A percentile compares a stretch with the other conserved stretches of the same genome.
Evolutionary conservation across 2,329 filamentous ascomycete species (phyloP).

Genomic region (Claviceps sp.): DNA sequence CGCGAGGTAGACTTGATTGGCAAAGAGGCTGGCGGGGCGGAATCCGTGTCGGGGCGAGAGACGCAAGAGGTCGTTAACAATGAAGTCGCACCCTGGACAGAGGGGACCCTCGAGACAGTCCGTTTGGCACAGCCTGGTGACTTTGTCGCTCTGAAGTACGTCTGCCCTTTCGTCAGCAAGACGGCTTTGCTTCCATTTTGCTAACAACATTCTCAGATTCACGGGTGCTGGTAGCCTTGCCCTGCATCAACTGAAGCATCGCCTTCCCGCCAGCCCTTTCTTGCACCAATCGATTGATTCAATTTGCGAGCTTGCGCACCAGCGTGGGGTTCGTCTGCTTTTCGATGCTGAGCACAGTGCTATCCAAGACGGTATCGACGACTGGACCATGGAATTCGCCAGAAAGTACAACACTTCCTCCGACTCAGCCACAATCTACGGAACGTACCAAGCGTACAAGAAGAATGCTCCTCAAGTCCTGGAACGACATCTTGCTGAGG

Average conservation of each 20-base stretch:
- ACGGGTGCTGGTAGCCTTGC: conserved; percentile 69
- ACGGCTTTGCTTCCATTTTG: not conserved
- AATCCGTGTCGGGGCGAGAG: conserved; percentile 30
- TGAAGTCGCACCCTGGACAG: conserved; percentile 58
- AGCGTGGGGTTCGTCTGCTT: conserved; percentile 58
- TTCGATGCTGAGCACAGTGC: conserved; percentile 78
- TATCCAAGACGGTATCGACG: conserved; percentile 67
- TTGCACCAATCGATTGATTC: conserved; percentile 58
- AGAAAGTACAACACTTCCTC: conserved; percentile 57
- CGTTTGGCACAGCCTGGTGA: conserved; percentile 48
- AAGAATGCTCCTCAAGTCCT: conserved; percentile 47
- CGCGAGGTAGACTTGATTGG: conserved; percentile 63
- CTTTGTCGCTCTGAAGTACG: conserved; percentile 51
- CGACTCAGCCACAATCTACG: conserved; percentile 59
- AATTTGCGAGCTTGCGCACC: conserved; percentile 59
- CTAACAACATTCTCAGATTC: conserved; percentile 35
- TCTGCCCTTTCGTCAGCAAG: not conserved
- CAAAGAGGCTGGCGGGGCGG: conserved; percentile 31
- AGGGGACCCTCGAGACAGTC: conserved; percentile 64
- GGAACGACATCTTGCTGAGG: conserved; percentile 43
- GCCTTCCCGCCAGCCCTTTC: conserved; percentile 45
- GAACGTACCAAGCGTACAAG: conserved; percentile 68
- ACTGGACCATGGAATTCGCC: conserved; percentile 68
- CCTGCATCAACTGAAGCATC: conserved; percentile 51
- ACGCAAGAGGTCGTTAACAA: conserved; percentile 34